Evolutionary conservation across 805 yeast genomes (phyloP), one percentile per base, ranked within the genome.

Genomic region (Ogataea nitratoaversa): DNA sequence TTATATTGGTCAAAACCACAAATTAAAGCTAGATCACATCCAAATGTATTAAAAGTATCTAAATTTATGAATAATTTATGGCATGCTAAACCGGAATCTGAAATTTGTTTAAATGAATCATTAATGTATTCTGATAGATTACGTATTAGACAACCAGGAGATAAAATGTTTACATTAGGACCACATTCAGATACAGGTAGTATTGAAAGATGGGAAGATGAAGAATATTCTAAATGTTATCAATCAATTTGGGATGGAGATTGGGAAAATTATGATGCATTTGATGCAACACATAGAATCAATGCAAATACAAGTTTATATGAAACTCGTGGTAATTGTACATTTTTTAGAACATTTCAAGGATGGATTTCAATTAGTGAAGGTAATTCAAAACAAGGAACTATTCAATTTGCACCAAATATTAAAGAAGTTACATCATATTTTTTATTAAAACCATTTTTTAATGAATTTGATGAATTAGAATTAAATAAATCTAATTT

Each of bases 191-290:
- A 70, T 45, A 57, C 66, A 8, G 68, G 71, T 7, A 62, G 71
- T 2, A 48, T 70, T 31, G 74, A 69, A 46, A 53, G 76, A 41
- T 71, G 76, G 74, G 74, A 70, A 47, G 74, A 71, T 48, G 44
- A 39, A 12, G 60, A 53, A 28, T 71, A 68, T 49, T 43, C 65
- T 8, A 44, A 49, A 6, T 56, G 57, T 30, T 71, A 70, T 47
- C 40, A 49, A 12, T 52, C 50, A 17, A 66, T 71, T 19, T 62
- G 60, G 30, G 62, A 60, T 9, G 71, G 70, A 4, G 41, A 49
- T 8, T 69, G 74, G 74, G 72, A 70, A 52, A 53, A 62, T 5
- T 70, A 57, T 51, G 74, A 71, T 40, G 65, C 74, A 7, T 70
- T 48, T 39, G 65, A 63, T 43, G 55, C 60, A n/a, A 60, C 60